These are phyloP conservation scores for Ophiostoma quercus DNA, from an alignment of 2,329 filamentous ascomycete species.

Conservation along the genomic window DNA sequence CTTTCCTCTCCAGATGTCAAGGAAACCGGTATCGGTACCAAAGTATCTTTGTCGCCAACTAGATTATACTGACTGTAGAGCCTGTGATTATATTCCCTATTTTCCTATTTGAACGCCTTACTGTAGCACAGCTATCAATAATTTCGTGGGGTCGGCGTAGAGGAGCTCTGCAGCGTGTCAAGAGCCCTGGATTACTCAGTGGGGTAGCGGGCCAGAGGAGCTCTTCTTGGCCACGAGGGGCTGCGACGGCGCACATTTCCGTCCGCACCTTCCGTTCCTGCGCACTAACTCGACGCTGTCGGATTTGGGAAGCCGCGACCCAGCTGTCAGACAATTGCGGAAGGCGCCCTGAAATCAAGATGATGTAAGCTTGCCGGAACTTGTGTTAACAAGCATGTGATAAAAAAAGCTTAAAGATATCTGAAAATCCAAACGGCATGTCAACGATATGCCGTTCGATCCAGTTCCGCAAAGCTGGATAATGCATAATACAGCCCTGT, in stretches of 20 bases:
- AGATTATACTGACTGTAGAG: too few species aligned
- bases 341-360: not conserved
- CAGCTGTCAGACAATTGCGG: slow-evolving; percentile 3
- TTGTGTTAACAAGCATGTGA: not conserved
- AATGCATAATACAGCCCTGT: slow-evolving; percentile 1
- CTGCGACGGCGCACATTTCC: slow-evolving; percentile 2
- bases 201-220: slow-evolving; percentile 22
- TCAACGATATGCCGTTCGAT: not conserved
- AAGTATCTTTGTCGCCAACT: not conserved
- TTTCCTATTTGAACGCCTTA: too few species aligned
- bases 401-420: not conserved
- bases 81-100: not conserved
- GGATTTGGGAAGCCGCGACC: not conserved
- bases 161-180: slow-evolving; percentile 18
- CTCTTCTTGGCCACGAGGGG: slow-evolving; percentile 4
- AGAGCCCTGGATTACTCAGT: slow-evolving; percentile 17
- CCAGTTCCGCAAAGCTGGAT: not conserved
- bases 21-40: slow-evolving; percentile 23
- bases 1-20: not conserved
- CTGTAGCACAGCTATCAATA: not conserved
- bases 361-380: not conserved
- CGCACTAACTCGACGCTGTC: not conserved
- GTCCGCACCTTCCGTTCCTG: slow-evolving; percentile 20
- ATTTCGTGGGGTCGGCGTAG: slow-evolving; percentile 8
- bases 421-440: not conserved